Evolutionary conservation across 2,329 filamentous ascomycete species (phyloP), one percentile per base, ranked within the genome.

Genomic region (Leptographium flavum): DNA sequence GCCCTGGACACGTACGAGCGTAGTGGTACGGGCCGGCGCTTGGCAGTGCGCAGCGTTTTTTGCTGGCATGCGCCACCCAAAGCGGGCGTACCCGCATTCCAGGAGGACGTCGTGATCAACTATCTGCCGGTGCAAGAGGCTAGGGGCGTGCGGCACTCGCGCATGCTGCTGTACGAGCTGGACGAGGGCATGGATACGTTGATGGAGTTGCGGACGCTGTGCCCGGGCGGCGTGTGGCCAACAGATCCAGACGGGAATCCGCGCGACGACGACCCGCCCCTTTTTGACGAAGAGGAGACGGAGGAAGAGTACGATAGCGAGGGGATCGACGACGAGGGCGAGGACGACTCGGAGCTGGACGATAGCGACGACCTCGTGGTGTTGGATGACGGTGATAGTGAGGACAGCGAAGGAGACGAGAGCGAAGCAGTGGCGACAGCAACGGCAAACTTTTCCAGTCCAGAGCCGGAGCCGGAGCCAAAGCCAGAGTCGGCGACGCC

Each of bases 321-420:
- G 3, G 47, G 43, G 8, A 48, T 39, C 6, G 40, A 45, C 11
- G 47, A 47, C 22, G 37, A 32, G 1, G 47, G 39, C 2, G 27
- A 45, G 5, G 45, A 62, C 56, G 39, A 39, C 9, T 28, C 33
- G 22, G 43, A 38, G 4, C 25, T 44, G 6, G 45, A 61, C 55
- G 38, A 38, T 10, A 33, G 33, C 25, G 42, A 36, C 25, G 43
- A 45, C n/a, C n/a, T n/a, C n/a, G n/a, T n/a, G n/a, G n/a, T n/a
- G n/a, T n/a, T n/a, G n/a, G n/a, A n/a, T n/a, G 41, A 42, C n/a
- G 45, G 43, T 30, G 49, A 36, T 10, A 31, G 15, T 22, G 27
- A 40, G 3, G 45, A 47, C 15, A 41, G 44, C 1, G 49, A 42
- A 37, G 8, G 31, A 35, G 2, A 11, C 27, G 27, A 41, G 15